Evolutionary conservation across 257 asterid species (phyloP).

Genomic region (Plantago elongata): DNA sequence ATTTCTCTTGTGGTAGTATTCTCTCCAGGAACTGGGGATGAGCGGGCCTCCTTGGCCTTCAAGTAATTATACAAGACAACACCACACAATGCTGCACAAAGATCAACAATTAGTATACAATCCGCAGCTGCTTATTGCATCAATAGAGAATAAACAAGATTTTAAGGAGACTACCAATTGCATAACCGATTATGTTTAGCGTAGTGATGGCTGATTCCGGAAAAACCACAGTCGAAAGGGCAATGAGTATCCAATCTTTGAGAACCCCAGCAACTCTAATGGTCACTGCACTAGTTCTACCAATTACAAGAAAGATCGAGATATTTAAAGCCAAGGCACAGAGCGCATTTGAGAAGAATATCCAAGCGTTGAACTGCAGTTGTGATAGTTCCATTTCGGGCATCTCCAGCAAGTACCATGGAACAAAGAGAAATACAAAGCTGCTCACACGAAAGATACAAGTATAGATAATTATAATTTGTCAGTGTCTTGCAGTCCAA

Average conservation of each 20-base stretch:
- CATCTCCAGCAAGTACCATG: constrained; percentile 96
- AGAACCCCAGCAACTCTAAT: constrained; percentile 95
- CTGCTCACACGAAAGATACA: constrained; percentile 45
- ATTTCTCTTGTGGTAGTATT: constrained; percentile 31
- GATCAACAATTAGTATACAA: constrained; percentile 2
- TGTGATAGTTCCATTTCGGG: constrained; percentile 90
- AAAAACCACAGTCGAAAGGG: constrained; percentile 85
- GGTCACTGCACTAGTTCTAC: constrained; percentile 99
- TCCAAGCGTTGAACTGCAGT: constrained; percentile 82
- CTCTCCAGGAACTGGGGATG: constrained; percentile 41
- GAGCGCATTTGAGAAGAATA: constrained; percentile 96
- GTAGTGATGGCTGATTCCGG: constrained; percentile 88
- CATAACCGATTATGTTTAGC: constrained; percentile 88
- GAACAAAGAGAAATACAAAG: constrained; percentile 81
- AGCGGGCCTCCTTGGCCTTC: constrained; percentile 46
- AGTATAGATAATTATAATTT: not conserved
- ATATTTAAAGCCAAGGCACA: constrained; percentile 93
- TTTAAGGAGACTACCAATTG: constrained; percentile 52
- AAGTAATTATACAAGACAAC: constrained; percentile 64
- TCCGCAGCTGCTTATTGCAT: constrained; percentile 9
- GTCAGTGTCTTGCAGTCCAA: not conserved
- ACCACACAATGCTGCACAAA: constrained; percentile 78
- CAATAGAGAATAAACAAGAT: constrained; percentile 7
- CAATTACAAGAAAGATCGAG: constrained; percentile 88
- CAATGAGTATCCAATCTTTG: constrained; percentile 96